Conservation (phyloP, 2,329 filamentous ascomycete genomes). For the Onygena corvina region DNA sequence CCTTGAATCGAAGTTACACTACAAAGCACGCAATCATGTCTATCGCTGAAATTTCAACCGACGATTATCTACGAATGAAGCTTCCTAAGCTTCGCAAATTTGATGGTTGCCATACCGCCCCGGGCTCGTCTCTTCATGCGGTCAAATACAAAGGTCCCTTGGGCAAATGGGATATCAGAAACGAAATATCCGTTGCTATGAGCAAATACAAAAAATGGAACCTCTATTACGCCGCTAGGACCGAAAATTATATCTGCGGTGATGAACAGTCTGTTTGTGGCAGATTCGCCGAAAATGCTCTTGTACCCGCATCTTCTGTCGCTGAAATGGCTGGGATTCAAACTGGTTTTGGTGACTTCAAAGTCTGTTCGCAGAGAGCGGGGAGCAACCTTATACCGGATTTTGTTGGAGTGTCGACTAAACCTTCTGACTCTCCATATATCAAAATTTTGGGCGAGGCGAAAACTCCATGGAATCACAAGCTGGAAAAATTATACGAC, state of each 20-base stretch:
- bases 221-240: no score
- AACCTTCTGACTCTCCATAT: not conserved
- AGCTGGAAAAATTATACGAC: not conserved
- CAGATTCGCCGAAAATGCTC: conserved; percentile 9
- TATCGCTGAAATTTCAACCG: no score
- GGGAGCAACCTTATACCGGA: not conserved
- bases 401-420: conserved; percentile 6
- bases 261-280: conserved; percentile 12
- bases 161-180: no score
- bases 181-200: no score
- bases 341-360: conserved; percentile 10
- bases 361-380: conserved; percentile 5
- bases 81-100: no score
- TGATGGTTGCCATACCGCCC: no score
- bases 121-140: no score
- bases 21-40: no score
- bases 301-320: conserved; percentile 8
- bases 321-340: not conserved
- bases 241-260: conserved; percentile 6
- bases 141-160: no score
- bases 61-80: no score
- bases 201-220: no score
- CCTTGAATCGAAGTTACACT: no score
- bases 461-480: conserved; percentile 12
- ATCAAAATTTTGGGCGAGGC: conserved; percentile 13